Base-by-base conservation (phyloP, 495 filamentous ascomycete genomes). In the Aspergillus saccharolyticus region DNA sequence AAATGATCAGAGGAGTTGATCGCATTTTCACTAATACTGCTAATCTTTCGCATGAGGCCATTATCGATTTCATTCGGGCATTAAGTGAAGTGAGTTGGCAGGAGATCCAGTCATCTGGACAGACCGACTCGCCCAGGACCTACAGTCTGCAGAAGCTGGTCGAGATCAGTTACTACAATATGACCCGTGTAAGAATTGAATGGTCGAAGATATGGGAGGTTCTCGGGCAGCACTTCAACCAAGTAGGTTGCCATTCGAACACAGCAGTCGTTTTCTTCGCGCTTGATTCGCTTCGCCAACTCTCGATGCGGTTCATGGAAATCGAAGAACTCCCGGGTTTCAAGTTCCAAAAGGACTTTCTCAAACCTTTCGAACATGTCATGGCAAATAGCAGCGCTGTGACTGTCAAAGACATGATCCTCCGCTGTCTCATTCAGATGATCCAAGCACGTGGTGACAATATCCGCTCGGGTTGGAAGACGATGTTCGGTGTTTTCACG, bases 331-430 rank as follows among this genome's bases (percentile, higher is more conserved):
- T 99, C 59, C 89, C 94, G 0, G 95, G 96, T 61, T 99, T 99
- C 84, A 97, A 97, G 69, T 99, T 99, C 68, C 94, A 99, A 64
- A 99, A 99, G 68, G 94, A 99, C 64, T 97, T 99, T 73, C 79
- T 97, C 24, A 97, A 96, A 70, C 94, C 94, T 0, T 99, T 99
- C 59, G 91, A 97, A 73, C 89, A 97, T 70, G 90, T 99, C 63
- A 96, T 97, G 78, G 83, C 86, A 28, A 97, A 97, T 72, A 93
- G 90, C 56, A 89, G 71, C 55, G 86, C 91, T 50, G 87, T 96
- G 28, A 81, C 88, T 8, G 94, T 99, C 58, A 99, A 99, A 70
- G 94, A 99, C 64, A 96, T 97, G 91, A 90, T 95, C 30, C 79
- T 99, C 14, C 83, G 91, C n/a, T 99, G 95, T 67, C 77, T 99